Evolutionary conservation across 2,329 filamentous ascomycete species (phyloP).

Genomic region (Arthrobotrys sinensis): DNA sequence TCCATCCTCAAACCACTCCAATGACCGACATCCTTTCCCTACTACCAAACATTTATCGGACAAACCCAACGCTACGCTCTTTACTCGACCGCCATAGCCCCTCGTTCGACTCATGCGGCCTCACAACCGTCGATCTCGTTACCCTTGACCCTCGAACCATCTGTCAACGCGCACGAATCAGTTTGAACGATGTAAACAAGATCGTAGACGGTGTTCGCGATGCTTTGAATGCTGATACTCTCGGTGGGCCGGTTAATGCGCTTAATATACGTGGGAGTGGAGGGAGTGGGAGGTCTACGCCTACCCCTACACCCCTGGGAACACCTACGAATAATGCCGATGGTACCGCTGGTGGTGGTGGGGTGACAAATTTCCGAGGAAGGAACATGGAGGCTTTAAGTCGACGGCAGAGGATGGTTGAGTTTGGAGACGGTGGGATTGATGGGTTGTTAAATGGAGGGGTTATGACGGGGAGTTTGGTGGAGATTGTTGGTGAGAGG

Average conservation of each 20-base stretch:
- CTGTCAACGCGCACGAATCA: conserved; percentile 86
- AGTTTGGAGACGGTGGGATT: conserved; percentile 81
- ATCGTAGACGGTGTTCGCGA: conserved; percentile 78
- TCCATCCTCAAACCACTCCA: conserved; percentile 22
- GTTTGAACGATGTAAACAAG: conserved; percentile 83
- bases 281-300: not conserved
- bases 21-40: conserved; percentile 55
- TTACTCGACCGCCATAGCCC: conserved; percentile 78
- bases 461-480: conserved; percentile 83
- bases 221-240: conserved; percentile 77
- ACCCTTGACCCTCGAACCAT: conserved; percentile 86
- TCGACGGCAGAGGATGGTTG: conserved; percentile 73
- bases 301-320: conserved; percentile 16
- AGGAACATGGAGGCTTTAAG: conserved; percentile 68
- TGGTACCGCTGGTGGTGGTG: conserved; percentile 64
- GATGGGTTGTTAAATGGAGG: conserved; percentile 83
- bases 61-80: conserved; percentile 34
- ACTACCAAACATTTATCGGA: conserved; percentile 53
- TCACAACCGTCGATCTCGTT: conserved; percentile 87
- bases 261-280: not conserved
- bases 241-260: conserved; percentile 65
- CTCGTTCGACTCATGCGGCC: conserved; percentile 81
- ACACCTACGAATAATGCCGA: conserved; percentile 61
- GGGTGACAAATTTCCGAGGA: conserved; percentile 58
- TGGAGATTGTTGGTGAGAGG: conserved; percentile 94